Evolutionary conservation across 371 early-diverging fungal genomes (phyloP).

Genomic region (Chytridium lagenaria): DNA sequence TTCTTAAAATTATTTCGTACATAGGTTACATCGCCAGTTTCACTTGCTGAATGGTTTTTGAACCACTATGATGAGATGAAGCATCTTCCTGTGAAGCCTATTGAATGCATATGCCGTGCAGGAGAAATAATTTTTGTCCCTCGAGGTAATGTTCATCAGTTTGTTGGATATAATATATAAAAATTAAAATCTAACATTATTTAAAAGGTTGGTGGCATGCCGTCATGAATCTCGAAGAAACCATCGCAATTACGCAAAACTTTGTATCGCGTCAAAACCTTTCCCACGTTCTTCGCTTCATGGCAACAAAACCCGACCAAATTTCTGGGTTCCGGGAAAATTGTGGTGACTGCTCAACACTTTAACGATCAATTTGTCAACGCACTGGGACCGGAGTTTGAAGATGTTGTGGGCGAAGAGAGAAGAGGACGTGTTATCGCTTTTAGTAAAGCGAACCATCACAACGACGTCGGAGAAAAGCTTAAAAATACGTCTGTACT

Average conservation of each 20-base stretch:
- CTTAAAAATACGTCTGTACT: not conserved
- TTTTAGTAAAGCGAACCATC: too few relatives aligned
- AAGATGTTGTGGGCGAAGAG: slow-evolving; percentile 17
- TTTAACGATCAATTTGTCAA: slow-evolving; percentile 27
- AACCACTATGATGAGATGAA: slow-evolving; percentile 44
- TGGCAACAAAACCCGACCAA: slow-evolving; percentile 62
- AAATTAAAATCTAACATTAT: not conserved
- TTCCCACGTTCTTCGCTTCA: slow-evolving; percentile 60
- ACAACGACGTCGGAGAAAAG: not conserved
- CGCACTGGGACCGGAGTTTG: slow-evolving; percentile 19
- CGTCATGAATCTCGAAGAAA: slow-evolving; percentile 70
- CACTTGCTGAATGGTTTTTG: slow-evolving; percentile 70
- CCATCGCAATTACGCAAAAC: slow-evolving; percentile 74
- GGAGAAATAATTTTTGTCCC: slow-evolving; percentile 77
- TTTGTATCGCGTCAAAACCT: slow-evolving; percentile 66
- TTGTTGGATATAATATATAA: not conserved
- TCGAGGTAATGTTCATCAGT: slow-evolving; percentile 43
- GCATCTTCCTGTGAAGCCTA: slow-evolving; percentile 36
- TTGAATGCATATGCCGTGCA: slow-evolving; percentile 65
- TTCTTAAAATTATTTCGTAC: too few relatives aligned
- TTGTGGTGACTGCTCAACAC: slow-evolving; percentile 12
- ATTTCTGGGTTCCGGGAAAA: slow-evolving; percentile 50
- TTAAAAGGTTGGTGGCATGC: slow-evolving; percentile 69
- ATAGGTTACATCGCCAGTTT: slow-evolving; percentile 62
- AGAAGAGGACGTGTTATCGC: not conserved